Percentiles rank a stretch among this genome's conserved stretches.
Evolutionary conservation across 768 basidiomycete species (phyloP).

Genomic region (Porphyrellus cyaneotinctus): DNA sequence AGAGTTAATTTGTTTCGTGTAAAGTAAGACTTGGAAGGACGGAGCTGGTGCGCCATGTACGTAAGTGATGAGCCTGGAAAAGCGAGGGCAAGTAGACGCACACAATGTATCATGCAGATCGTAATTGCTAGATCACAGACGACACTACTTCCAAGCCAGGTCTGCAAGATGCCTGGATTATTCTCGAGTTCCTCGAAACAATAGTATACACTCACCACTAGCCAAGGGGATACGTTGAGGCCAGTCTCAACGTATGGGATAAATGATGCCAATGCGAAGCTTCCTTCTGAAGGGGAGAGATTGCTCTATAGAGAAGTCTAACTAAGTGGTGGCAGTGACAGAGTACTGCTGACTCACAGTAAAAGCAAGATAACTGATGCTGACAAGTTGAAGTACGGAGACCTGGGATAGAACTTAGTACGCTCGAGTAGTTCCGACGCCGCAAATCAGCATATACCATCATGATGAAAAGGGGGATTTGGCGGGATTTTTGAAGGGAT

Average conservation of each 20-base stretch:
- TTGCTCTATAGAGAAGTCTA: neutral
- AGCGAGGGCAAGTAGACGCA: neutral
- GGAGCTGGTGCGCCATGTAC: slow-evolving; percentile 8
- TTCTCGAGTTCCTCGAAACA: no score
- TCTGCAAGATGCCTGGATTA: slow-evolving; percentile 7
- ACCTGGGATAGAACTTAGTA: slow-evolving; percentile 5
- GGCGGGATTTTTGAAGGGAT: neutral
- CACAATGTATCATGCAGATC: slow-evolving; percentile 16
- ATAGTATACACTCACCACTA: slow-evolving; percentile 6
- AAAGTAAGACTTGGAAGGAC: slow-evolving; percentile 5
- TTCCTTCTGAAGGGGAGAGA: neutral
- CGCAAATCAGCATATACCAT: slow-evolving; percentile 5
- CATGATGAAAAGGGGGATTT: slow-evolving; percentile 10
- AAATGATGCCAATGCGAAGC: no score
- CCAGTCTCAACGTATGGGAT: no score
- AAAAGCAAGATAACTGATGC: slow-evolving; percentile 5
- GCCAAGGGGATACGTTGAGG: neutral
- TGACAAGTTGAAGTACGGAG: slow-evolving; percentile 20
- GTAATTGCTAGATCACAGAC: slow-evolving; percentile 20
- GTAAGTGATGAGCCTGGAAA: neutral
- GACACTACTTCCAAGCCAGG: slow-evolving; percentile 20
- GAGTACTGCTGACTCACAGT: neutral
- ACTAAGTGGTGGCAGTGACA: neutral
- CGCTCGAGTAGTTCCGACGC: no score
- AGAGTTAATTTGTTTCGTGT: neutral